These are phyloP conservation scores for Penicillium malachiteum DNA, from an alignment of 495 filamentous ascomycete species.

Conservation along the genomic window DNA sequence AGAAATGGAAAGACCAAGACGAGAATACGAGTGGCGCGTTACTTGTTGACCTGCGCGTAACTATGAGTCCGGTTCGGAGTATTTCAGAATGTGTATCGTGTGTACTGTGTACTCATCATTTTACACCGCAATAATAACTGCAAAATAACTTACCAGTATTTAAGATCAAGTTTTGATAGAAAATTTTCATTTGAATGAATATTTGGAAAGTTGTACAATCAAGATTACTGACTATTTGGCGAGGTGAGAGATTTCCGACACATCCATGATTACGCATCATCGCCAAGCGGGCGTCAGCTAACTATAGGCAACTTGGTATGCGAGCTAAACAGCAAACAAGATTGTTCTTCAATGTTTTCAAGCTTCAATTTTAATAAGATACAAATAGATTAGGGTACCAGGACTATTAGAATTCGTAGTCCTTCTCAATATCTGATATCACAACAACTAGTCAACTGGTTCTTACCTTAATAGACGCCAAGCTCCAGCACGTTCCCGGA, in stretches of 20 bases:
- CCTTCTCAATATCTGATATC: neutral
- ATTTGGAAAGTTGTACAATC: no score
- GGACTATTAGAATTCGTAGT: neutral
- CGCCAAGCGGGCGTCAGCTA: neutral
- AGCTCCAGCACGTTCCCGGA: slow-evolving; percentile 7
- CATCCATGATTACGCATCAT: no score
- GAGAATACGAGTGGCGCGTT: slow-evolving; percentile 18
- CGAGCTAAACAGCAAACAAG: neutral
- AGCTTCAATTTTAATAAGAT: no score
- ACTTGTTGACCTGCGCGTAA: slow-evolving; percentile 21
- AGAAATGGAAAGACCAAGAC: slow-evolving; percentile 34
- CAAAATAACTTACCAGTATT: no score
- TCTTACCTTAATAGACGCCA: neutral
- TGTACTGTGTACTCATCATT: neutral
- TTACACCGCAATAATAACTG: no score
- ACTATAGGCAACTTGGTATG: neutral
- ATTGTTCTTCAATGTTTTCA: no score
- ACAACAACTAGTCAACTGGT: no score
- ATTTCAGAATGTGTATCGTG: slow-evolving; percentile 7
- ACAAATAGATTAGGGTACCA: neutral
- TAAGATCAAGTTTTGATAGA: no score
- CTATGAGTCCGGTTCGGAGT: slow-evolving; percentile 20
- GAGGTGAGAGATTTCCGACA: no score
- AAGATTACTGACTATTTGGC: no score
- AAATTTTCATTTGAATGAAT: no score